A percentile compares a stretch with the other conserved stretches of the same genome.
These are phyloP conservation scores for Canavalia ensiformis DNA, from an alignment of 306 rosid species.

Conservation along the genomic window DNA sequence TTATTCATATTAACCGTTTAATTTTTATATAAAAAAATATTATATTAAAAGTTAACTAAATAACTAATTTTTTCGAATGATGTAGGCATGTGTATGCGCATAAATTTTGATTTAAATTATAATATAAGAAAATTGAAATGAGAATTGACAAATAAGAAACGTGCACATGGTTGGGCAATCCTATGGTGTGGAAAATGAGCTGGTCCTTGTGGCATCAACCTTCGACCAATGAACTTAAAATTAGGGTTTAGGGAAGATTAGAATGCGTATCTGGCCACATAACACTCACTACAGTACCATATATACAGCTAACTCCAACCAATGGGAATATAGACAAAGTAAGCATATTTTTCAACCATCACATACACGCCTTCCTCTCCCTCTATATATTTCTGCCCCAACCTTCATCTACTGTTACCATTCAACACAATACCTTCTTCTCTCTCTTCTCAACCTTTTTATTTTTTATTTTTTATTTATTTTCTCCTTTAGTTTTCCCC, in stretches of 20 bases:
- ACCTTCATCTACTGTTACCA: slow-evolving; percentile 55
- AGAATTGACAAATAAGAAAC: not conserved
- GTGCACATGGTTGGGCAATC: not conserved
- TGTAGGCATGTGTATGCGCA: too few species aligned
- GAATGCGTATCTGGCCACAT: slow-evolving; percentile 52
- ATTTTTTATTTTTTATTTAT: not conserved
- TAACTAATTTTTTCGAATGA: too few species aligned
- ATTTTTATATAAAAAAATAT: too few species aligned
- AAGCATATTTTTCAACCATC: slow-evolving; percentile 42
- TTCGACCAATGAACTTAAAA: slow-evolving; percentile 41
- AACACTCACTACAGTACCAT: slow-evolving; percentile 46
- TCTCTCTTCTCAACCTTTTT: slow-evolving; percentile 1
- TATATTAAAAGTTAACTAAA: too few species aligned
- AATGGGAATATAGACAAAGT: slow-evolving; percentile 52
- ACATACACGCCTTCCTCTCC: slow-evolving; percentile 16
- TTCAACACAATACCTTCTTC: slow-evolving; percentile 1
- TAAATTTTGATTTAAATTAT: not conserved
- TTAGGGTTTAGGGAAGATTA: slow-evolving; percentile 67
- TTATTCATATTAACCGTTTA: too few species aligned
- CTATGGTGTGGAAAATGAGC: slow-evolving; percentile 10
- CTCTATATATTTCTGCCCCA: slow-evolving; percentile 43
- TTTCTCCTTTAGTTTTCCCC: not conserved
- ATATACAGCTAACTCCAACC: slow-evolving; percentile 64
- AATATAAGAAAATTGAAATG: not conserved
- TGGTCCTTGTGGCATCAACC: slow-evolving; percentile 27